phyloP scores from a whole-genome alignment of 73 alveolate species.

The Paramecium caudatum region DNA sequence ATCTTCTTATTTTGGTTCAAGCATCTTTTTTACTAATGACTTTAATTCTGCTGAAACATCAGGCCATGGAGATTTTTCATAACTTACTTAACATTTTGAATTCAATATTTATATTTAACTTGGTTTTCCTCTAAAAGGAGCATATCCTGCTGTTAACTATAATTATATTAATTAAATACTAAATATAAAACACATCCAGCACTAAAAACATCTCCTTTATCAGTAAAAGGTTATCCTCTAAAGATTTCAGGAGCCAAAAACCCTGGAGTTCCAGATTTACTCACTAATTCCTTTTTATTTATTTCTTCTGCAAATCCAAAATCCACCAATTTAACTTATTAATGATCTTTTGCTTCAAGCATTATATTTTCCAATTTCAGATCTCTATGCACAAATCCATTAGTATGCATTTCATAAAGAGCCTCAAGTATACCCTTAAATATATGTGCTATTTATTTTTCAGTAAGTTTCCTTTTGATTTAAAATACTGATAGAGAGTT shows the following conservation, averaged over 20 bases:
- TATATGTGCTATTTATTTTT: neutral
- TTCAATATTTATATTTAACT: neutral
- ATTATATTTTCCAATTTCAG: slow-evolving; percentile 73
- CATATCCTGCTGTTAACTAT: slow-evolving; percentile 52
- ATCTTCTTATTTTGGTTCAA: slow-evolving; percentile 38
- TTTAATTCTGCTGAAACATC: slow-evolving; percentile 32
- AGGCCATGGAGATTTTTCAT: slow-evolving; percentile 32
- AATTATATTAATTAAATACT: neutral
- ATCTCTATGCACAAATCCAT: slow-evolving; percentile 73
- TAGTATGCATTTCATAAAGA: slow-evolving; percentile 47
- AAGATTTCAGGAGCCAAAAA: slow-evolving; percentile 75
- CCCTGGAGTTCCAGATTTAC: slow-evolving; percentile 77
- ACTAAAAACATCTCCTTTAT: slow-evolving; percentile 77
- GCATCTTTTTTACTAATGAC: slow-evolving; percentile 10
- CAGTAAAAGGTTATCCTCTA: slow-evolving; percentile 59
- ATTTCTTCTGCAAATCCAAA: slow-evolving; percentile 78
- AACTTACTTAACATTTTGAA: slow-evolving; percentile 12
- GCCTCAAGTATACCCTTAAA: slow-evolving; percentile 16
- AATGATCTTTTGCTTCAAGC: slow-evolving; percentile 61
- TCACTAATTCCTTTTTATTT: slow-evolving; percentile 52
- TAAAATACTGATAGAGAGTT: neutral
- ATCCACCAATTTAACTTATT: slow-evolving; percentile 64
- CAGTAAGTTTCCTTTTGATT: slow-evolving; percentile 19
- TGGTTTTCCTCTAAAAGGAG: slow-evolving; percentile 55
- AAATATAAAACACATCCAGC: slow-evolving; percentile 70